Evolutionary conservation across 2,329 filamentous ascomycete species (phyloP).

Genomic region (Ceratocystis harringtonii): DNA sequence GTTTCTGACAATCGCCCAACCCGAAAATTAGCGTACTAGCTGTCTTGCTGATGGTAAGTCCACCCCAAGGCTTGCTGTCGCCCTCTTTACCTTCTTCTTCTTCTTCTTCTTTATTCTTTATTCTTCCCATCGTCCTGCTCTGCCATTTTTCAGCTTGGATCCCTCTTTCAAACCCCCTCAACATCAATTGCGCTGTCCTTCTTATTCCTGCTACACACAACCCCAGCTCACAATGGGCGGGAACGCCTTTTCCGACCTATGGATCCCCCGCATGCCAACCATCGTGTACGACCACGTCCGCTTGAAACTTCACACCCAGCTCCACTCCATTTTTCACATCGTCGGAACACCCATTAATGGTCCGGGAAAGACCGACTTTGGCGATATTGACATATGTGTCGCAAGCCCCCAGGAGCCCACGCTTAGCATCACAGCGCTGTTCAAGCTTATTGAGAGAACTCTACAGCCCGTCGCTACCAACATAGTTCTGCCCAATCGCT

Average conservation of each 20-base stretch:
- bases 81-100: too few relatives aligned
- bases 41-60: background rate
- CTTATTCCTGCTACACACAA: background rate
- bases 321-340: slow-evolving; percentile 36
- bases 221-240: slow-evolving; percentile 12
- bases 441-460: background rate
- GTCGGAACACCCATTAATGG: slow-evolving; percentile 51
- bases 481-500: background rate
- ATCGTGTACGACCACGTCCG: slow-evolving; percentile 41
- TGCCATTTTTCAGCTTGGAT: background rate
- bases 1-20: background rate
- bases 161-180: background rate
- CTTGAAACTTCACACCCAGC: slow-evolving; percentile 29
- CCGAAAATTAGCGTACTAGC: background rate
- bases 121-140: too few relatives aligned
- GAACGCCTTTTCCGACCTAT: slow-evolving; percentile 26
- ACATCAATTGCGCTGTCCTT: background rate
- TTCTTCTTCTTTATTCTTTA: too few relatives aligned
- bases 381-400: slow-evolving; percentile 61
- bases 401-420: slow-evolving; percentile 22
- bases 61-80: background rate
- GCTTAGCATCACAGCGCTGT: background rate
- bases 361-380: slow-evolving; percentile 51
- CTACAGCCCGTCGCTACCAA: slow-evolving; percentile 12
- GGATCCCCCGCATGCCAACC: slow-evolving; percentile 50